Evolutionary conservation across 345 rosid species (phyloP), one percentile per base, ranked within the genome.

Genomic region (Eucalyptus erythrocorys): DNA sequence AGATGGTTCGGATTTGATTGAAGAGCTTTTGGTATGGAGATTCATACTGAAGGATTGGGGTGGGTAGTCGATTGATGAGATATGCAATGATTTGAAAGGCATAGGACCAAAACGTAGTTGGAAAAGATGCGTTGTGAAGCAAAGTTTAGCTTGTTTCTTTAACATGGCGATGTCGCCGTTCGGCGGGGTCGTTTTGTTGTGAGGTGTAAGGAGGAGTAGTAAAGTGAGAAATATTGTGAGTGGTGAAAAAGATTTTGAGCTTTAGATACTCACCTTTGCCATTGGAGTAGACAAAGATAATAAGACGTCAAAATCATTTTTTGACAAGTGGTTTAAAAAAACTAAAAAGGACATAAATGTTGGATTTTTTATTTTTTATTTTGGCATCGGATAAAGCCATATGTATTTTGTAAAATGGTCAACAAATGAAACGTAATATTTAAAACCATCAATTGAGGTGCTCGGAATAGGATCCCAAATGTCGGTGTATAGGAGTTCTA

Each of bases 101-200:
- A 68, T 66, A 66, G 2, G 42, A 32, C 80, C 24, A 9, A 68
- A 68, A 32, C 0, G 42, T 16, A 12, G 80, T 68, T 68, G 12
- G 42, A 68, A 68, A 24, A 68, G 40, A 68, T 34, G 80, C 16
- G 16, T 86, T 79, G 17, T 89, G 71, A 8, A 84, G 53, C 5
- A 87, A 48, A 32, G 43, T 43, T 5, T 84, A 53, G 34, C 80
- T 2, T 2, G 7, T 89, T 79, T 89, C 87, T 7, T 80, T 40
- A 40, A 80, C 57, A 19, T 80, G 89, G 4, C 5, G 6, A 34
- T 68, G 40, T 7, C 11, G 8, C 1, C 11, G 1, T 66, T n/a
- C 40, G 2, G 2, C 0, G 1, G 6, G 16, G 6, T 10, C 42
- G 5, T 34, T 68, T 6, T 68, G 13, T 32, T 68, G 80, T 3